Evolutionary conservation across 2,329 filamentous ascomycete genomes (phyloP), one percentile per base, ranked within the genome.

Genomic region (Fusarium paranaense): DNA sequence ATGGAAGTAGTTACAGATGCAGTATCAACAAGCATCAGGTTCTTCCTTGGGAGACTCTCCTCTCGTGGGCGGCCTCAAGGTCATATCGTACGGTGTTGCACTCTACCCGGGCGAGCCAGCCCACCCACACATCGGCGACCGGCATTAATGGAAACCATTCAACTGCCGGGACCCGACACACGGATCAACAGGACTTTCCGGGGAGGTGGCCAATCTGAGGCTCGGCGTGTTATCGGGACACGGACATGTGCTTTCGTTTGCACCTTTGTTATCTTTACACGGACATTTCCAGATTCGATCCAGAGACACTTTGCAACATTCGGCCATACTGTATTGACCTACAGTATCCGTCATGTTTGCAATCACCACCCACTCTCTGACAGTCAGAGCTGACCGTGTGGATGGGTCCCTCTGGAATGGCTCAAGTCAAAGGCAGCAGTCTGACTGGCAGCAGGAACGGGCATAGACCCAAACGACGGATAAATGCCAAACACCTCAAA

Each of bases 171-270:
- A 25, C 47, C 38, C 45, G 54, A 50, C 59, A 52, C 22, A 45
- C 16, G 27, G 62, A 71, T 74, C 70, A 64, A 33, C 40, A 74
- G 40, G 56, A 40, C 60, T 56, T 67, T 62, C 52, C 25, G 37
- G 56, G 47, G 32, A 30, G 47, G 47, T 47, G 58, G 10, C 38
- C 20, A 45, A 52, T 33, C 18, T 47, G 60, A 52, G 22, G 22
- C 60, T 32, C 32, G 35, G 35, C 25, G 33, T 11, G 14, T n/a
- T 54, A 54, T 32, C 57, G 33, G 32, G 27, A 32, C 47, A 54
- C 47, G 27, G 47, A 32, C 47, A 60, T 16, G 38, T 35, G 25
- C 22, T 18, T 8, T 35, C 40, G 14, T 22, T n/a, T 50, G 8
- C 25, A 25, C 18, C 11, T 20, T 62, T n/a, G 13, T 35, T 42